phyloP scores from a whole-genome alignment of 495 filamentous ascomycete species.

The Tuber indicum region DNA sequence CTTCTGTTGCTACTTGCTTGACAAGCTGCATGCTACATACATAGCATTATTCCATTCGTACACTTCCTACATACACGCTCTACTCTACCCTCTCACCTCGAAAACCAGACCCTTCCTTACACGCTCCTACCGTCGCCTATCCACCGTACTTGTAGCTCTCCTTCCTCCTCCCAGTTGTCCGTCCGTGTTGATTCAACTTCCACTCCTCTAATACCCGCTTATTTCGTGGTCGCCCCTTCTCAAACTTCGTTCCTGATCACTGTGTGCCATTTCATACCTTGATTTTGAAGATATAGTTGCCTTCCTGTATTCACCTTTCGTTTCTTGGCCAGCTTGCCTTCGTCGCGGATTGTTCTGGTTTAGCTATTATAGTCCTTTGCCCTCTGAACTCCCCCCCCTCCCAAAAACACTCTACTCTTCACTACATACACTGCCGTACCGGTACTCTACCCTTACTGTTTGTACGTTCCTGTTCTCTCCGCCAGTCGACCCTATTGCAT shows the following conservation, averaged over 20 bases:
- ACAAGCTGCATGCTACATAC: not conserved
- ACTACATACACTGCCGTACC: not conserved
- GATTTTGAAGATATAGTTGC: not conserved
- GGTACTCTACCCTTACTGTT: not conserved
- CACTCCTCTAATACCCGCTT: not conserved
- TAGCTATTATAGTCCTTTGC: not conserved
- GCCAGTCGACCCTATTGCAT: not conserved
- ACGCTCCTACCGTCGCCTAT: constrained; percentile 3
- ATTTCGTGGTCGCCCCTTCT: constrained; percentile 17
- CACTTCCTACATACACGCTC: not conserved
- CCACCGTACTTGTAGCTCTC: not conserved
- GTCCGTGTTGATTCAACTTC: constrained; percentile 27
- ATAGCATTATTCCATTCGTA: not conserved
- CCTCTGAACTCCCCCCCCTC: not conserved
- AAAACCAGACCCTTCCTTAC: not conserved
- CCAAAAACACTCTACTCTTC: not conserved
- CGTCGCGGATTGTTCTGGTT: not conserved
- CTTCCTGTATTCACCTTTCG: constrained; percentile 2
- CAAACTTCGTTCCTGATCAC: constrained; percentile 37
- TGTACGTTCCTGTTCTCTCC: not conserved
- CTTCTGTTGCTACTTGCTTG: not conserved
- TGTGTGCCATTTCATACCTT: constrained; percentile 18
- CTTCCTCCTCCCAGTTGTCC: constrained; percentile 14
- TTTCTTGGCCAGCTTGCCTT: not conserved
- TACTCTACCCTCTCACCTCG: not conserved